Evolutionary conservation across 192 early-diverging fungal genomes (phyloP).

Genomic region (Coemansia sp.): DNA sequence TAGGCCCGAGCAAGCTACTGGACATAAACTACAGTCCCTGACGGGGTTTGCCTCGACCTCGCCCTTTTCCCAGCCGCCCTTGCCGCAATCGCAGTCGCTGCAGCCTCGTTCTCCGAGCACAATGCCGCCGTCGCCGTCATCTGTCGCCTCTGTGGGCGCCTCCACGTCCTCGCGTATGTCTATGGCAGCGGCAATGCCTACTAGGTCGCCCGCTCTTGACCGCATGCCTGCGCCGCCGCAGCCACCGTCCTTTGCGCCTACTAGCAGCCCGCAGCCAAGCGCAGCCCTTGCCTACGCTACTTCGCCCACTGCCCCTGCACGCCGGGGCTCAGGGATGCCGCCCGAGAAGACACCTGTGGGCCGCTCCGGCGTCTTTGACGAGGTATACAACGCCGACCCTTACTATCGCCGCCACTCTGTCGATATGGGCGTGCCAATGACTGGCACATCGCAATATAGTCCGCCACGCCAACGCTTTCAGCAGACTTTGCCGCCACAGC

Average conservation of each 20-base stretch:
- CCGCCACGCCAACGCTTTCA: slow-evolving; percentile 19
- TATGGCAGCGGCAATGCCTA: background rate
- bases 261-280: background rate
- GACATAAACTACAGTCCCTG: slow-evolving; percentile 36
- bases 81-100: background rate
- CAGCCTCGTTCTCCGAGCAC: slow-evolving; percentile 5
- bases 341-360: slow-evolving; percentile 47
- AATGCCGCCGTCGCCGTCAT: background rate
- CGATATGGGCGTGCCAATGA: slow-evolving; percentile 39
- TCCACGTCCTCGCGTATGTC: background rate
- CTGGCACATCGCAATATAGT: slow-evolving; percentile 11
- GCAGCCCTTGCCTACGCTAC: background rate
- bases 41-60: slow-evolving; percentile 22
- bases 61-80: slow-evolving; percentile 48
- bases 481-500: slow-evolving; percentile 10
- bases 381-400: slow-evolving; percentile 21
- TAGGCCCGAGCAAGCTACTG: slow-evolving; percentile 36
- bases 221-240: background rate
- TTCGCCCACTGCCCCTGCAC: background rate
- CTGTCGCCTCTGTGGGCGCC: background rate
- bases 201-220: background rate
- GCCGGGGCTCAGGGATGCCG: slow-evolving; percentile 9
- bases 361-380: slow-evolving; percentile 40
- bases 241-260: background rate
- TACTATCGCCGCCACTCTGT: slow-evolving; percentile 46